Percentiles rank a stretch among this genome's conserved stretches.
These are phyloP conservation scores for Stagonosporopsis cucurbitacearum DNA, from an alignment of 2,329 filamentous ascomycete genomes.

Conservation along the genomic window DNA sequence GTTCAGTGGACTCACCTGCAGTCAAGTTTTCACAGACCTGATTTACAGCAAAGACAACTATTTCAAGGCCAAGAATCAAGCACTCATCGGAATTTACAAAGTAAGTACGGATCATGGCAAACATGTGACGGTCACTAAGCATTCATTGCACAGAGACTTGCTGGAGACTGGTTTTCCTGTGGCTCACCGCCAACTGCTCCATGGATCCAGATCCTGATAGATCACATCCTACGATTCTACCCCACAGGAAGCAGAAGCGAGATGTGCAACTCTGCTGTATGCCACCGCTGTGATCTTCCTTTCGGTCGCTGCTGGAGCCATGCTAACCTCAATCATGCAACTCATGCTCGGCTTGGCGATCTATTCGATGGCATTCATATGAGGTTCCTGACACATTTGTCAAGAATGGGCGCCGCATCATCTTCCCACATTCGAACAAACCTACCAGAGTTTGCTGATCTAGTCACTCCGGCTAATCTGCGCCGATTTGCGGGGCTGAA, in stretches of 20 bases:
- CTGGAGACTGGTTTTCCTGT: slow-evolving; percentile 22
- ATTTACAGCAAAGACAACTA: slow-evolving; percentile 64
- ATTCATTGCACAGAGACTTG: neutral
- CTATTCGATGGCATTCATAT: slow-evolving; percentile 70
- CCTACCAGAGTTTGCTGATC: slow-evolving; percentile 3
- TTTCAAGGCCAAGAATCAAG: slow-evolving; percentile 54
- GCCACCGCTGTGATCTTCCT: slow-evolving; percentile 65
- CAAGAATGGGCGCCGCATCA: slow-evolving; percentile 57
- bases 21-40: slow-evolving; percentile 70
- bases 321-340: slow-evolving; percentile 68
- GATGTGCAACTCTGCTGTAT: slow-evolving; percentile 66
- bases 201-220: slow-evolving; percentile 22
- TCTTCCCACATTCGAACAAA: slow-evolving; percentile 18
- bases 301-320: slow-evolving; percentile 70
- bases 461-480: slow-evolving; percentile 16
- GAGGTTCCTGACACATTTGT: slow-evolving; percentile 63
- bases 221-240: slow-evolving; percentile 63
- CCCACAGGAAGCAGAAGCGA: slow-evolving; percentile 60
- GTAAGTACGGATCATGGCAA: slow-evolving; percentile 1
- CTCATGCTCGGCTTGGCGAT: slow-evolving; percentile 53
- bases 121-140: neutral
- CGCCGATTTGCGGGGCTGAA: slow-evolving; percentile 17
- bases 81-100: slow-evolving; percentile 15
- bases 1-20: slow-evolving; percentile 65
- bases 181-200: slow-evolving; percentile 8